Evolutionary conservation across 345 rosid species (phyloP), one percentile per base, ranked within the genome.

Genomic region (Heritiera littoralis): DNA sequence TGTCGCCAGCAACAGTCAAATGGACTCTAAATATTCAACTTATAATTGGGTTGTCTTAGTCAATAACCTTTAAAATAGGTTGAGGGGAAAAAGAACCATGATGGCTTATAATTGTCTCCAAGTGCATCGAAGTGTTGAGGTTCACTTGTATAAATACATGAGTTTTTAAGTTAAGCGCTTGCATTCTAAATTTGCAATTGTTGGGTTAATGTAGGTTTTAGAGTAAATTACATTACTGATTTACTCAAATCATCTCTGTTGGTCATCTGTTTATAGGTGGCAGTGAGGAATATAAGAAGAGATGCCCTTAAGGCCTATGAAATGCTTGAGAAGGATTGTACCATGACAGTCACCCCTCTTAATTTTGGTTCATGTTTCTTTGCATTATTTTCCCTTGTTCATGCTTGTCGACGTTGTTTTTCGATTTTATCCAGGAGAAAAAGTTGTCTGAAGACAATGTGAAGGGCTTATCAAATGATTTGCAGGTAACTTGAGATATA

Each of bases 361-460:
- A 63, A 46, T 64, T 74, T 51, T 43, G 32, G 23, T 66, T 66
- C 35, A 23, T 66, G 55, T 11, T n/a, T 82, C 32, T 54, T 69
- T 65, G 10, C 43, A 28, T 18, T 64, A 15, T 59, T 80, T 35
- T 66, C 23, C 17, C 7, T 20, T 28, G 8, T 4, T 46, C 59
- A 74, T 17, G 54, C 56, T 64, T 15, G 15, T 72, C 38, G 35
- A 35, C 20, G 10, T 67, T 52, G 49, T 73, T 59, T 35, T 71
- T 64, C 45, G n/a, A 32, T 9, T 41, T 58, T 30, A 41, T 66
- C 11, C 73, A 95, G 99, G 98, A 95, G 80, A 95, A 93, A 84
- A 93, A 95, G 89, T 95, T 95, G 12, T 95, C 99, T 15, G 99
- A 95, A 87, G 99, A 95, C 90, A 95, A 93, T 75, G 92, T 89